Evolutionary conservation across 208 protist species (phyloP), one percentile per base, ranked within the genome.

Genomic region (Crithidia acanthocephali): DNA sequence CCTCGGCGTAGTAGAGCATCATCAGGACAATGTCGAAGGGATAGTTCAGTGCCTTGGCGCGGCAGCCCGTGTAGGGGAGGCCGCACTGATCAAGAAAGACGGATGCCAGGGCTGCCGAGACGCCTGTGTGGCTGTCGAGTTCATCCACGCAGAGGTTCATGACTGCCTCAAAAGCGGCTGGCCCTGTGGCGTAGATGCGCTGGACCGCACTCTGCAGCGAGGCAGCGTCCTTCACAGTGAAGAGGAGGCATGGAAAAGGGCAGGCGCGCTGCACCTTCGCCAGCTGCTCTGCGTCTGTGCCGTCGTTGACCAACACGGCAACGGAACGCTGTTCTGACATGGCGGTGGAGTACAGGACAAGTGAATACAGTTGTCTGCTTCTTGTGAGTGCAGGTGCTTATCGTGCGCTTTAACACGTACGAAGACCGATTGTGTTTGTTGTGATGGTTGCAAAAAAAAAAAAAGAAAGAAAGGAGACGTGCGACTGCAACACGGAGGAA

Each of bases 1-100:
- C 56, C 18, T 75, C 76, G 9, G 86, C 90, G 77, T 95, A 95
- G 63, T 68, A 81, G 25, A 84, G 76, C 81, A 93, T 90, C 90
- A 95, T 92, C 44, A 92, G 75, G 11, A 95, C 69, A 37, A 84
- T 52, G 50, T 93, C 87, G 6, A 87, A 74, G 11, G 90, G 61
- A 37, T 92, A 87, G 48, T 68, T 68, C 4, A 95, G 81, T 2
- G 72, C 59, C 16, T 55, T 61, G 4, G 81, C 68, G n/a, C 80
- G 80, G 74, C 87, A 93, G 0, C 90, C 87, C 6, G 72, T 84
- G 65, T 88, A 88, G 7, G 76, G 57, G 10, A 91, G 33, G 9
- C 59, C 65, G 15, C 44, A 45, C 6, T 81, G 75, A 2, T 88
- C 80, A 37, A 91, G 72, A 8, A 93, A 67, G 23, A 80, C 55